Percentiles rank a stretch among this genome's conserved stretches.
phyloP scores from a whole-genome alignment of 495 filamentous ascomycete species.

The Paragyromitra xinjiangensis region DNA sequence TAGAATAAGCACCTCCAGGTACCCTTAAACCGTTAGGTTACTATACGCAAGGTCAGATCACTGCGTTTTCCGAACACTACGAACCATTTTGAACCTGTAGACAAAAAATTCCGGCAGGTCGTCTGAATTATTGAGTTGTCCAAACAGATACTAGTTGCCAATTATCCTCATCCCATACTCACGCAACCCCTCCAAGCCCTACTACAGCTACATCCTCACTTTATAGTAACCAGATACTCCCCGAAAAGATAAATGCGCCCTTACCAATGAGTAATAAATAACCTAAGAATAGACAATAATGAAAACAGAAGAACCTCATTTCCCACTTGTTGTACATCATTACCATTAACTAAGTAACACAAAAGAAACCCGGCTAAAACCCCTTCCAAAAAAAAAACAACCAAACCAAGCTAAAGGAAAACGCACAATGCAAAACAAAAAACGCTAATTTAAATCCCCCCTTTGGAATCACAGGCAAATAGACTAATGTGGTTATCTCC shows the following conservation, averaged over 20 bases:
- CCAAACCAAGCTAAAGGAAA: slow-evolving; percentile 24
- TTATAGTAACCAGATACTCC: slow-evolving; percentile 17
- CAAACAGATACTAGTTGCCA: not conserved
- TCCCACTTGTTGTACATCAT: slow-evolving; percentile 44
- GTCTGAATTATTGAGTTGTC: not conserved
- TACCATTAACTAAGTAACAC: slow-evolving; percentile 46
- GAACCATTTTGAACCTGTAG: not conserved
- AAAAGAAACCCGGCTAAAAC: slow-evolving; percentile 22
- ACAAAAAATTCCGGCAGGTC: not conserved
- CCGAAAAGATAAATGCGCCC: slow-evolving; percentile 31
- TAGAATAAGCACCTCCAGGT: no score
- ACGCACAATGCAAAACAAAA: slow-evolving; percentile 12
- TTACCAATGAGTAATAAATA: slow-evolving; percentile 34
- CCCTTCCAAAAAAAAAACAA: slow-evolving; percentile 41
- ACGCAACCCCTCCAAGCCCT: not conserved
- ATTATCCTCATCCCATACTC: slow-evolving; percentile 5
- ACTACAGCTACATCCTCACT: not conserved
- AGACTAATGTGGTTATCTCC: slow-evolving; percentile 78
- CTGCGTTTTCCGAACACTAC: no score
- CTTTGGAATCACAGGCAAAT: slow-evolving; percentile 67
- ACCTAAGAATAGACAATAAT: slow-evolving; percentile 36
- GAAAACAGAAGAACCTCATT: slow-evolving; percentile 5
- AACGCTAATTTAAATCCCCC: slow-evolving; percentile 50
- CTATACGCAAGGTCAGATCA: not conserved
- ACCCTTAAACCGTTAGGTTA: not conserved